Conservation (phyloP, 2,329 filamentous ascomycete genomes). For the Aspergillus sp. region DNA sequence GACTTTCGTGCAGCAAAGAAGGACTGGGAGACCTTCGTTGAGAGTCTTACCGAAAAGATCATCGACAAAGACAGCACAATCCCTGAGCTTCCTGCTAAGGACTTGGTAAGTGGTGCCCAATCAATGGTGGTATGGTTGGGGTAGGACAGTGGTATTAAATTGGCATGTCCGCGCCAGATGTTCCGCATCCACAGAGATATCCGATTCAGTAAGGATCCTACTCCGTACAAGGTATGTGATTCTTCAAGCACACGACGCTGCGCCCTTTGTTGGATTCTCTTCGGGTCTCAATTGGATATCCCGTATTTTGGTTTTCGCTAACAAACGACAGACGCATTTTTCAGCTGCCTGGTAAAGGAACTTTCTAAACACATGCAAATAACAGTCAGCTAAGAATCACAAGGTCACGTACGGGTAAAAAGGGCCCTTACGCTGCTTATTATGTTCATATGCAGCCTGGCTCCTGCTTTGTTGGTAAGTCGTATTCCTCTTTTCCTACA, state of each 20-base stretch:
- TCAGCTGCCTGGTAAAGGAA: slow-evolving; percentile 63
- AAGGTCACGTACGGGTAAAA: slow-evolving; percentile 73
- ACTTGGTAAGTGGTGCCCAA: slow-evolving; percentile 49
- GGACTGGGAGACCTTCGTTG: slow-evolving; percentile 75
- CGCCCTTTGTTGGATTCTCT: not conserved
- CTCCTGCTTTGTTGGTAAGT: slow-evolving; percentile 62
- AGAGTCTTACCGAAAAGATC: slow-evolving; percentile 61
- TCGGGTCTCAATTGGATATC: not conserved
- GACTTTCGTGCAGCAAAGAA: slow-evolving; percentile 70
- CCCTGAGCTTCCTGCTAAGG: slow-evolving; percentile 76
- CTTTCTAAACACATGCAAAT: slow-evolving; percentile 3
- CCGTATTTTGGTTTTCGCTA: slow-evolving; percentile 11
- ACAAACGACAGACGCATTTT: slow-evolving; percentile 58
- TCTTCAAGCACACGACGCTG: too few relatives aligned
- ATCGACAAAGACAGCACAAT: slow-evolving; percentile 69
- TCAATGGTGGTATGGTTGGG: not conserved
- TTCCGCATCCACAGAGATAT: slow-evolving; percentile 85
- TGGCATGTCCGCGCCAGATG: slow-evolving; percentile 37
- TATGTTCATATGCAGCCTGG: slow-evolving; percentile 74
- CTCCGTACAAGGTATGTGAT: slow-evolving; percentile 69
- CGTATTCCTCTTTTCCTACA: not conserved
- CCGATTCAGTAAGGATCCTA: slow-evolving; percentile 73
- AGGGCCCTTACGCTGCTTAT: slow-evolving; percentile 81
- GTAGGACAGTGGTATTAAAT: slow-evolving; percentile 7
- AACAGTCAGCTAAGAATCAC: slow-evolving; percentile 13